These are phyloP conservation scores for Botrytis tulipae DNA, from an alignment of 2,329 filamentous ascomycete genomes.

Conservation along the genomic window DNA sequence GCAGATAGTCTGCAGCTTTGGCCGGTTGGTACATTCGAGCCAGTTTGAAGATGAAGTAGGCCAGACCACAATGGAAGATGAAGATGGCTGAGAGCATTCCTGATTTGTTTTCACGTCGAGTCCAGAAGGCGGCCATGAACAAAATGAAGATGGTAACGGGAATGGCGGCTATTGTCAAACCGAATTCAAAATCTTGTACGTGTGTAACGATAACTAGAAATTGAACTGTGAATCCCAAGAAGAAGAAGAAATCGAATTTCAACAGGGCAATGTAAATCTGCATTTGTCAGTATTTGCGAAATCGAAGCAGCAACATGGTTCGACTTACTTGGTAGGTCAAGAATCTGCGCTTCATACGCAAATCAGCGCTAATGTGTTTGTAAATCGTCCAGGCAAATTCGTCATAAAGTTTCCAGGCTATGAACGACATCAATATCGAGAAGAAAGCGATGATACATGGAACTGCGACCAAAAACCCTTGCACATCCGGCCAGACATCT, in stretches of 20 bases:
- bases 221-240: constrained; percentile 96
- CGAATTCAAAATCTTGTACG: constrained; percentile 70
- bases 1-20: constrained; percentile 62
- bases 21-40: constrained; percentile 83
- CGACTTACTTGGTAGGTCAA: constrained; percentile 83
- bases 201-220: constrained; percentile 88
- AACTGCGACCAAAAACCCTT: constrained; percentile 79
- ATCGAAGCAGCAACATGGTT: background rate
- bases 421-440: constrained; percentile 69
- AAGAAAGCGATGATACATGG: constrained; percentile 78
- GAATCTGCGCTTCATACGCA: constrained; percentile 95
- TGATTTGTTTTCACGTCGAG: constrained; percentile 73
- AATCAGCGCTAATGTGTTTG: constrained; percentile 96
- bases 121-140: constrained; percentile 79
- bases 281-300: constrained; percentile 21
- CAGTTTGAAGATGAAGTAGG: constrained; percentile 98
- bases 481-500: constrained; percentile 66
- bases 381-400: constrained; percentile 99
- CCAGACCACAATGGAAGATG: constrained; percentile 83
- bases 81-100: constrained; percentile 79
- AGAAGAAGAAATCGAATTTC: constrained; percentile 99
- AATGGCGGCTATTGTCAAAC: constrained; percentile 82
- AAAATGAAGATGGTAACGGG: constrained; percentile 89
- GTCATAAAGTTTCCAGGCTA: constrained; percentile 94
- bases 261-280: constrained; percentile 96